Conservation (phyloP, 2,329 filamentous ascomycete species). For the Fusarium sp. region DNA sequence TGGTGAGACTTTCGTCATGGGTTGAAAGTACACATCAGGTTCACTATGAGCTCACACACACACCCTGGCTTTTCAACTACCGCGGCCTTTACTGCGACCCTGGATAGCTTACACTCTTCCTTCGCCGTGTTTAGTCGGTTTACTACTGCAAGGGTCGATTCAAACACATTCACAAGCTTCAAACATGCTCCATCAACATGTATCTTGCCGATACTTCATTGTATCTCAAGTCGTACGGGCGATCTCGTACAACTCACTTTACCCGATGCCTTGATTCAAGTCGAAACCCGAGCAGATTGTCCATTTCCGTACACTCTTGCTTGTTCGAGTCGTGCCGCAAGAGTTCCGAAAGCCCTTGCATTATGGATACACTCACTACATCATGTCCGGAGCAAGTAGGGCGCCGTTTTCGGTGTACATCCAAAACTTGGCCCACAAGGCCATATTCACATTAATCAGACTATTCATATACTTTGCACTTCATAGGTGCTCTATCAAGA, state of each 20-base stretch:
- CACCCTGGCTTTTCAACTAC: background rate
- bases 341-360: background rate
- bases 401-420: background rate
- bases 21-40: background rate
- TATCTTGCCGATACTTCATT: constrained; percentile 12
- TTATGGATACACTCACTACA: background rate
- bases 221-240: constrained; percentile 6
- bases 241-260: constrained; percentile 18
- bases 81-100: background rate
- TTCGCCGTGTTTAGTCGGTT: background rate
- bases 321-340: background rate
- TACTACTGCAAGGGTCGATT: background rate
- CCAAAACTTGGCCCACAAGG: background rate
- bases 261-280: constrained; percentile 9
- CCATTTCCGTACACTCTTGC: background rate
- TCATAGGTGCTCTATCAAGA: background rate
- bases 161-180: background rate
- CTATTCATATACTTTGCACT: background rate
- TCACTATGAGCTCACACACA: background rate
- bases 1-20: constrained; percentile 1
- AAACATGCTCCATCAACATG: background rate
- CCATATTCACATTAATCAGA: background rate
- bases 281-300: background rate
- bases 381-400: too few species aligned
- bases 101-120: background rate